A percentile compares a stretch with the other conserved stretches of the same genome.
phyloP scores from a whole-genome alignment of 2,329 filamentous ascomycete genomes.

The Acrocalymma vagum region DNA sequence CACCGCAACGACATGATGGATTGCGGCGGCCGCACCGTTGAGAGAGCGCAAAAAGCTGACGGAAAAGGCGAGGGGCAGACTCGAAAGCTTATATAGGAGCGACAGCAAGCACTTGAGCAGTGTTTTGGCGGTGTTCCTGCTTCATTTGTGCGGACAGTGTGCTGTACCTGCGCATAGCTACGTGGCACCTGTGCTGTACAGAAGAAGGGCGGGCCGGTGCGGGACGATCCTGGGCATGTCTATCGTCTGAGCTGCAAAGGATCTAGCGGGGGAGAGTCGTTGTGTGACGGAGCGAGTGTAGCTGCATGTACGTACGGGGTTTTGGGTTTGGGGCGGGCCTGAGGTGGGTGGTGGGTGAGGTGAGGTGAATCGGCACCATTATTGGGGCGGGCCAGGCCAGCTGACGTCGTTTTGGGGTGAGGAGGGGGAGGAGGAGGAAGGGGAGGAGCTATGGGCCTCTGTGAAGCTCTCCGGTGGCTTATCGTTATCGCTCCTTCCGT shows the following conservation, averaged over 20 bases:
- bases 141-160: conserved; percentile 33
- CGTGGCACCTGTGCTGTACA: conserved; percentile 48
- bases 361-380: too few species aligned
- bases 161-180: conserved; percentile 45
- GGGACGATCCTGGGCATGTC: conserved; percentile 47
- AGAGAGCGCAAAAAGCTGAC: conserved; percentile 23
- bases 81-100: conserved; percentile 32
- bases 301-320: conserved; percentile 31
- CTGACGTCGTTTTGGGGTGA: conserved; percentile 19
- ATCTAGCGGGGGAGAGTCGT: conserved; percentile 24
- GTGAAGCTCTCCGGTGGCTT: too few species aligned
- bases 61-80: conserved; percentile 18
- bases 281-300: conserved; percentile 33
- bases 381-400: too few species aligned
- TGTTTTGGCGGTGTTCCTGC: conserved; percentile 31
- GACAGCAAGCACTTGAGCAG: too few species aligned
- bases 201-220: conserved; percentile 43
- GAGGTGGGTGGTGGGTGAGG: conserved; percentile 7
- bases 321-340: conserved; percentile 18
- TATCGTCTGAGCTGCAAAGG: conserved; percentile 29
- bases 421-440: too few species aligned
- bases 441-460: too few species aligned
- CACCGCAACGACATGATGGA: conserved; percentile 31
- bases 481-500: conserved; percentile 30
- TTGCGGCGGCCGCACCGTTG: too few species aligned